Conservation (phyloP, 2,329 filamentous ascomycete genomes). For the Colletotrichum kahawae region DNA sequence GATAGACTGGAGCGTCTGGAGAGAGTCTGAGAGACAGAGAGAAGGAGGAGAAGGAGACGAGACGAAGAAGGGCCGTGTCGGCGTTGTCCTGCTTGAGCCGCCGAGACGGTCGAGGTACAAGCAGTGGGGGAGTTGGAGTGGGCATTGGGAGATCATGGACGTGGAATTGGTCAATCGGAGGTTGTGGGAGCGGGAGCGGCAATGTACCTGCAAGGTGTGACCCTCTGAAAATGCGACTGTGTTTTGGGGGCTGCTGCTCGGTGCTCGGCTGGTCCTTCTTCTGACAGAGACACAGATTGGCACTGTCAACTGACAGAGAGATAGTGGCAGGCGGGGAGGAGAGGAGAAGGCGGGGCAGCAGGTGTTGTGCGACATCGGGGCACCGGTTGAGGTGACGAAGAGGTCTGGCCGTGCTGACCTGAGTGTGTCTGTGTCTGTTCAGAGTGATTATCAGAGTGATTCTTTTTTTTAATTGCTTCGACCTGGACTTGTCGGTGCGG, state of each 20-base stretch:
- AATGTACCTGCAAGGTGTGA: conserved; percentile 17
- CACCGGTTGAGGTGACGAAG: not conserved
- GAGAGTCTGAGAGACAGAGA: not conserved
- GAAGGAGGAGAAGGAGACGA: not conserved
- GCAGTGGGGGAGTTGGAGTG: not conserved
- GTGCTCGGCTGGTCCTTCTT: not conserved
- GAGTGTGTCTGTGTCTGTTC: not conserved
- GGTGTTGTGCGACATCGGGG: not conserved
- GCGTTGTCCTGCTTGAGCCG: not conserved
- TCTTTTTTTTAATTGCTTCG: not conserved
- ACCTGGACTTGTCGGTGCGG: not conserved
- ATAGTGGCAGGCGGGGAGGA: not conserved
- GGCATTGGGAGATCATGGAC: not conserved
- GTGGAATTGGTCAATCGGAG: not conserved
- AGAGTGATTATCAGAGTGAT: not conserved
- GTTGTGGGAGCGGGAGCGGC: not conserved
- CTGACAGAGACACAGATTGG: not conserved
- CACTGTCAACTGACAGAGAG: not conserved
- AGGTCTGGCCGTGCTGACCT: not conserved
- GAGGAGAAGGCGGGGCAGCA: not conserved
- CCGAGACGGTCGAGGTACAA: conserved; percentile 9
- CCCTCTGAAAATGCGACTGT: conserved; percentile 3
- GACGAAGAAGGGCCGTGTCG: not conserved
- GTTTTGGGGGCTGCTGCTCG: not conserved
- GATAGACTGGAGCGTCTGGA: not conserved